These are phyloP conservation scores for Solanum arcanum DNA, from an alignment of 257 asterid genomes.

Conservation along the genomic window DNA sequence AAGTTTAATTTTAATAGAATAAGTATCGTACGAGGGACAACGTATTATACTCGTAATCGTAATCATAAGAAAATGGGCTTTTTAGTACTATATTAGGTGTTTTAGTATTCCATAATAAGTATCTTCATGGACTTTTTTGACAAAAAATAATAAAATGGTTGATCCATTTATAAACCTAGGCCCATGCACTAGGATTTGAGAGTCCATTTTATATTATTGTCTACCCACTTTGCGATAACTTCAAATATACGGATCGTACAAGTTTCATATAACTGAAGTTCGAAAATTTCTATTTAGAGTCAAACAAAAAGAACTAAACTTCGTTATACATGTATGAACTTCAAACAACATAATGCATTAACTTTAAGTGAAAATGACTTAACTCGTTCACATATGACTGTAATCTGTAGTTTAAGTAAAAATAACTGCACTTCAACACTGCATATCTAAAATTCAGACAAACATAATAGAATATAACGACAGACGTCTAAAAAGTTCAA, in stretches of 20 bases:
- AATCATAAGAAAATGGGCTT: background rate
- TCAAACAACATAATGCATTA: background rate
- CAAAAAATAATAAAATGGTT: background rate
- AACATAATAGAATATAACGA: background rate
- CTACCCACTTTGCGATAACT: background rate
- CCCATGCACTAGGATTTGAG: background rate
- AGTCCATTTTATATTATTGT: background rate
- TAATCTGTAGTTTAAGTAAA: background rate
- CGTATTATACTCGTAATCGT: background rate
- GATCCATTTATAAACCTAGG: background rate
- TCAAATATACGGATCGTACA: background rate
- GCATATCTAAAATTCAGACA: background rate
- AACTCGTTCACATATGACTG: background rate
- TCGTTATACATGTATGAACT: background rate
- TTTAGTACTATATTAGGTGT: background rate
- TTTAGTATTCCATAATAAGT: background rate
- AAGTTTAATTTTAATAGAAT: background rate
- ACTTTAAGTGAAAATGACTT: background rate
- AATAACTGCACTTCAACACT: background rate
- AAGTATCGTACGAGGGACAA: background rate
- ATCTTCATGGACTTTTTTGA: background rate
- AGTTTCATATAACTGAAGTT: background rate
- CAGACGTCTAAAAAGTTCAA: background rate
- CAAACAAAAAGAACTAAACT: background rate
- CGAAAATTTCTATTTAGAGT: rapidly evolving